Conservation (phyloP, 352 stramenopile genomes). For the Phytophthora idaei region DNA sequence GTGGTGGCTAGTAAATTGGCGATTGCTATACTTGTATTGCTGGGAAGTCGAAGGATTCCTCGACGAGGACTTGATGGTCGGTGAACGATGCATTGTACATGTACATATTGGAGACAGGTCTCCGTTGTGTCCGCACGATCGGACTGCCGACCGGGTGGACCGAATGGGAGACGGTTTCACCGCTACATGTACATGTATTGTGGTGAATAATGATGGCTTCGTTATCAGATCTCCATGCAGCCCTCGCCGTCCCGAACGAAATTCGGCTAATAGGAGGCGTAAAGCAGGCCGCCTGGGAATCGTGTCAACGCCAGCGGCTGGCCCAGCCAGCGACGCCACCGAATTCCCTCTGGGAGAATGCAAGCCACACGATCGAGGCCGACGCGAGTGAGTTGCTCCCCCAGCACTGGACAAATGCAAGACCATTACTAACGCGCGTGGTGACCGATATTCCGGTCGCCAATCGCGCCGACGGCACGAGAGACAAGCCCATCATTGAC, state of each 20-base stretch:
- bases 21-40: not conserved
- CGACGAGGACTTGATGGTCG: not conserved
- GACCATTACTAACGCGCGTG: conserved; percentile 8
- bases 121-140: conserved; percentile 25
- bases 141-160: conserved; percentile 8
- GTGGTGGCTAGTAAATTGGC: not conserved
- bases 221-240: conserved; percentile 10
- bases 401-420: conserved; percentile 8
- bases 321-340: conserved; percentile 7
- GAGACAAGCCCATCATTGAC: conserved; percentile 6
- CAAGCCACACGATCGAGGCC: conserved; percentile 7
- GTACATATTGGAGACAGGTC: conserved; percentile 14
- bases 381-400: not conserved
- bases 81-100: not conserved
- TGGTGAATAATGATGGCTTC: conserved; percentile 8
- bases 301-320: not conserved
- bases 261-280: conserved; percentile 9
- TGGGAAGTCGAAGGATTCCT: not conserved
- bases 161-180: not conserved
- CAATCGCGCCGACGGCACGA: conserved; percentile 12
- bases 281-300: conserved; percentile 6
- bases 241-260: conserved; percentile 20
- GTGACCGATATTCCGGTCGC: conserved; percentile 15
- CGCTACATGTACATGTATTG: not conserved
- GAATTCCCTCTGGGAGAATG: conserved; percentile 10